Conservation (phyloP, 1,284 basidiomycete species). For the Boletellus deceptivus region DNA sequence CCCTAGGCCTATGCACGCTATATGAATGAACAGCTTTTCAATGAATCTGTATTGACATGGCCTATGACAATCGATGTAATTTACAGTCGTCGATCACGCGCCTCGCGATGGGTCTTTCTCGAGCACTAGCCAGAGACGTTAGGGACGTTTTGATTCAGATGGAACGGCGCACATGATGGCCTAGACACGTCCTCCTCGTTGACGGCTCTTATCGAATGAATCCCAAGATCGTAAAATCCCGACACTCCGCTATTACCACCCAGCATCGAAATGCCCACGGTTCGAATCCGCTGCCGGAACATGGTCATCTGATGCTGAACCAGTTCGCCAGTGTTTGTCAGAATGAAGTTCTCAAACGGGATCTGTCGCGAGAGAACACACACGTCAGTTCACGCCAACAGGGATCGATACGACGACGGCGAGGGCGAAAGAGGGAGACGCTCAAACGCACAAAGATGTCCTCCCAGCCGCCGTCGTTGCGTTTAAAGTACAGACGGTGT, state of each 20-base stretch:
- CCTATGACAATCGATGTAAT: not conserved
- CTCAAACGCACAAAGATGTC: conserved; percentile 69
- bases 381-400: conserved; percentile 4
- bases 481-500: conserved; percentile 77
- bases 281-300: conserved; percentile 72
- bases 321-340: conserved; percentile 81
- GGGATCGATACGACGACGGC: too few species aligned
- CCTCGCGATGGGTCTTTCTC: conserved; percentile 35
- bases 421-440: too few species aligned
- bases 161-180: conserved; percentile 36
- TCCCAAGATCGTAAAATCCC: conserved; percentile 73
- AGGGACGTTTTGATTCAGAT: not conserved
- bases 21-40: not conserved
- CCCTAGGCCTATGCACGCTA: not conserved
- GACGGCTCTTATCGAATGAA: conserved; percentile 67
- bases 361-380: conserved; percentile 46
- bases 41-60: conserved; percentile 3
- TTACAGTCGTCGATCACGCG: conserved; percentile 18
- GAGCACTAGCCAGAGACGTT: conserved; percentile 15
- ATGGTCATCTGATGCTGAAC: conserved; percentile 68
- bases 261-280: conserved; percentile 80
- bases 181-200: conserved; percentile 52
- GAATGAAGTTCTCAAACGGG: conserved; percentile 77
- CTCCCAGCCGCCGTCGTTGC: conserved; percentile 77
- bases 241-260: conserved; percentile 73